phyloP scores from a whole-genome alignment of 106 monocot species.

The Acorus gramineus region DNA sequence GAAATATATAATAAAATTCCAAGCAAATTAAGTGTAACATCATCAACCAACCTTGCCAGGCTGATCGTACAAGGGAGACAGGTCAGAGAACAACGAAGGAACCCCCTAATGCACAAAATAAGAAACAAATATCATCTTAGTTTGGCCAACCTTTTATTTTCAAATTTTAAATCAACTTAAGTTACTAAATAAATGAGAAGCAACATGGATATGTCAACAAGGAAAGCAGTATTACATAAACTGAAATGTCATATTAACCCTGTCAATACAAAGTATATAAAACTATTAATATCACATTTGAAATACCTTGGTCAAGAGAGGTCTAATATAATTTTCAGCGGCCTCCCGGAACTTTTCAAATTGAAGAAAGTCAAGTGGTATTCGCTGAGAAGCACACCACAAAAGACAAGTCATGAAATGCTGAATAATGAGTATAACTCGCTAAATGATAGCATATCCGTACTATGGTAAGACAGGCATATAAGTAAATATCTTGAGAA shows the following conservation, averaged over 20 bases:
- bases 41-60: conserved; percentile 52
- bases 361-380: conserved; percentile 94
- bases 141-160: not conserved
- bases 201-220: not conserved
- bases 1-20: no score
- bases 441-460: no score
- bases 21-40: no score
- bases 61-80: conserved; percentile 78
- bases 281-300: no score
- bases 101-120: conserved; percentile 48
- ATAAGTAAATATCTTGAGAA: no score
- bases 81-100: conserved; percentile 93
- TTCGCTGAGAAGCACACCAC: conserved; percentile 37
- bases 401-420: no score
- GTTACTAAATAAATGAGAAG: not conserved
- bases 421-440: no score
- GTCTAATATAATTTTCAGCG: conserved; percentile 70
- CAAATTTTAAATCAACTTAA: not conserved
- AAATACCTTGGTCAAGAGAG: conserved; percentile 78
- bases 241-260: not conserved
- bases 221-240: not conserved
- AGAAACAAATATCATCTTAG: not conserved
- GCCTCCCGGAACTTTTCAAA: conserved; percentile 71
- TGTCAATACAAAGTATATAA: no score
- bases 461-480: no score